These are phyloP conservation scores for Sarocladiaceae sp. DNA, from an alignment of 2,329 filamentous ascomycete genomes.

Conservation along the genomic window DNA sequence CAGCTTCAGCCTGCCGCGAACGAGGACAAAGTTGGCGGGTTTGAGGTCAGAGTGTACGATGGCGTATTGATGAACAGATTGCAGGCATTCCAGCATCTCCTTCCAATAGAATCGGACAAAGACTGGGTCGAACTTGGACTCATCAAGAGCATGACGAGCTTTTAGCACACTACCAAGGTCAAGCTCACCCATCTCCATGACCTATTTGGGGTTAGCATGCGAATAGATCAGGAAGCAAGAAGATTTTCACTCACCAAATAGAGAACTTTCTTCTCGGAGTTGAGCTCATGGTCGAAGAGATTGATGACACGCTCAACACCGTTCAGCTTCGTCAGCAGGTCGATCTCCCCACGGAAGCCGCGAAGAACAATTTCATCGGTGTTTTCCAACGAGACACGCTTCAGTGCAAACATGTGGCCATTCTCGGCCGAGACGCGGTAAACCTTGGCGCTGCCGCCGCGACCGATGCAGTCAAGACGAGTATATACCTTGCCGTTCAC, in stretches of 20 bases:
- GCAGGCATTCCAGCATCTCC: slow-evolving; percentile 96
- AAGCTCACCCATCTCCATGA: slow-evolving; percentile 96
- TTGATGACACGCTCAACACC: slow-evolving; percentile 88
- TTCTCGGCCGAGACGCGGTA: slow-evolving; percentile 98
- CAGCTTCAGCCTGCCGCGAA: slow-evolving; percentile 84
- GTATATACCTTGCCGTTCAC: slow-evolving; percentile 92
- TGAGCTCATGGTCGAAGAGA: slow-evolving; percentile 89
- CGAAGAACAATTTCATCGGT: slow-evolving; percentile 79
- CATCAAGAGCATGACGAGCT: slow-evolving; percentile 65
- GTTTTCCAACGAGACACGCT: slow-evolving; percentile 86
- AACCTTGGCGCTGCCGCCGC: slow-evolving; percentile 89
- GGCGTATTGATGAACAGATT: slow-evolving; percentile 81
- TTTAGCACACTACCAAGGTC: slow-evolving; percentile 86
- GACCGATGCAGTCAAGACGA: slow-evolving; percentile 82
- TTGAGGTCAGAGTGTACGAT: slow-evolving; percentile 97
- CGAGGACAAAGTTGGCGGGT: slow-evolving; percentile 93
- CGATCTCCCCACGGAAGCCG: slow-evolving; percentile 94
- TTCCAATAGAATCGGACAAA: slow-evolving; percentile 99
- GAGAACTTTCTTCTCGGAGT: slow-evolving; percentile 83
- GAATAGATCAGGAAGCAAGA: background rate
- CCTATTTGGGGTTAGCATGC: slow-evolving; percentile 41
- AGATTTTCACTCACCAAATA: slow-evolving; percentile 61
- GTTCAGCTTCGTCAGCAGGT: slow-evolving; percentile 75
- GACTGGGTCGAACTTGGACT: slow-evolving; percentile 75
- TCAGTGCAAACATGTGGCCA: slow-evolving; percentile 90